Evolutionary conservation across 495 filamentous ascomycete species (phyloP), one percentile per base, ranked within the genome.

Genomic region (Podospora appendiculata): DNA sequence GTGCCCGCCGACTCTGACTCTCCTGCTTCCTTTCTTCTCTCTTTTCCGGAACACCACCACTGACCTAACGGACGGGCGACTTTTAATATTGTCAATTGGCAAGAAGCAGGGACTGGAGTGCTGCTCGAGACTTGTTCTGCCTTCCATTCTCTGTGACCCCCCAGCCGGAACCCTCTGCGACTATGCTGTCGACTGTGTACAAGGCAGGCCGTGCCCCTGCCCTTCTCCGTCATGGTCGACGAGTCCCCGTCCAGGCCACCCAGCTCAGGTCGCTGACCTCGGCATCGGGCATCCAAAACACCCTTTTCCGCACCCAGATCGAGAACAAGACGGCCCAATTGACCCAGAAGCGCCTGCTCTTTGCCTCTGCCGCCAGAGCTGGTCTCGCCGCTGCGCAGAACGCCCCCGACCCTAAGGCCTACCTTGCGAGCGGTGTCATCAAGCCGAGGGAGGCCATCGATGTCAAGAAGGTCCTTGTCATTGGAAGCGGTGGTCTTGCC

Each of bases 381-480:
- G 56, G 59, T 32, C 58, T 61, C 47, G 63, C 56, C 47, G 64
- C 56, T 35, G 48, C 64, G 19, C 81, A 91, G 67, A 71, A 78
- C 56, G 84, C 89, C 41, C 92, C 90, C 34, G 86, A 87, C 60
- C 85, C 91, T 16, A 84, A 92, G 62, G 88, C 91, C 47, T 95
- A 95, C 68, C 75, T 97, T 50, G 79, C 85, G 47, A 95, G 89
- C 69, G 91, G 90, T 50, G 86, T 81, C 46, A 81, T 97, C 56
- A 85, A 85, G 60, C 85, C 82, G 43, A 77, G 73, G 54, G 79
- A 90, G 58, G 67, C 87, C 45, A 85, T 97, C 41, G 84, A 96
- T 72, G 93, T 98, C 51, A 95, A 91, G 76, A 98, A 97, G 76
- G 93, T 97, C n/a, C 77, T 98, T 47, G 88, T 98, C 49, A 88